Evolutionary conservation across 495 filamentous ascomycete genomes (phyloP), one percentile per base, ranked within the genome.

Genomic region (Penicillium turbatum): DNA sequence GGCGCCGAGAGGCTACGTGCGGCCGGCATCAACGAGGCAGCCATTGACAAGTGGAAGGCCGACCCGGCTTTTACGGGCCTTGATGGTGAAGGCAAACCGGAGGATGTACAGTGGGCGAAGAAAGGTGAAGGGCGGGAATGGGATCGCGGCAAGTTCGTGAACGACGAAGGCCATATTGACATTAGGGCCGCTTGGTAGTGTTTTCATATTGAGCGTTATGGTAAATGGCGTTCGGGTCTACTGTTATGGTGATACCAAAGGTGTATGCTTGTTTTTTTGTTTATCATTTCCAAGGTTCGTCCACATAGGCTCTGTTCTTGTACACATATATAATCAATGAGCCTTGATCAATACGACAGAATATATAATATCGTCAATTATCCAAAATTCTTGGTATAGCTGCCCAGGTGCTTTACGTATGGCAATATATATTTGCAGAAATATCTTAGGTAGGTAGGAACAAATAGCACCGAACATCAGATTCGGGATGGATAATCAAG

Each of bases 71-170:
- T 64, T 26, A 36, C 65, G 1, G 48, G 53, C 1, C n/a, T 49
- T n/a, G 40, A 48, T 45, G 62, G 77, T 1, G 79, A 85, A 57
- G 78, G 82, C 54, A 67, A 55, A 13, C 67, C 73, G 48, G 85
- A 86, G 29, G 82, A 90, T 63, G 86, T 95, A 11, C 78, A 69
- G 56, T 98, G 93, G 92, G 77, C 78, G 39, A 87, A 84, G 64
- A 82, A 79, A 40, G 92, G 90, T 0, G 87, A 90, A 55, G 77
- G 81, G n/a, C 80, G 90, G 32, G 92, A 95, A 64, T 97, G 92
- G 92, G 92, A 97, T 78, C 77, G 84, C 7, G 88, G 88, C 15
- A 96, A 96, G 63, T 82, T 89, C 30, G 69, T 90, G 32, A 80
- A 84, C 55, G 79, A 77, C 11, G 78, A 86, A 48, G 86, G 85